A percentile compares a stretch with the other conserved stretches of the same genome.
These are phyloP conservation scores for Xylaria digitata DNA, from an alignment of 2,329 filamentous ascomycete genomes.

Conservation along the genomic window DNA sequence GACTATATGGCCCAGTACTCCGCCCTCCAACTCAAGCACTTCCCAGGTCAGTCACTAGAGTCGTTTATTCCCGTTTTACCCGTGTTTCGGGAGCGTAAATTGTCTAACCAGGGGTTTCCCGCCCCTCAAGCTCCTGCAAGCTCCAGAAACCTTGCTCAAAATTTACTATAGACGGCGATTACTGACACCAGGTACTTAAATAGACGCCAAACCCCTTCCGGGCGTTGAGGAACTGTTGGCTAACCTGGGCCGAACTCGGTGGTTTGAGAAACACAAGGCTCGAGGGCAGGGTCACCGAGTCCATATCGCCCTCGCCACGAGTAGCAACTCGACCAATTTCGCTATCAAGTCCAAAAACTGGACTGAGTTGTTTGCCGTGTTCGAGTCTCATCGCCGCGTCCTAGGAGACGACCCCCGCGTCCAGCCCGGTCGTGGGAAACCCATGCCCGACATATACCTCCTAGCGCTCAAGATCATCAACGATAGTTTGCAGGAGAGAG, in stretches of 20 bases:
- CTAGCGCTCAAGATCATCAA: slow-evolving; percentile 89
- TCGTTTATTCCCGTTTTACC: too few species aligned
- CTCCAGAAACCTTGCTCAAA: too few species aligned
- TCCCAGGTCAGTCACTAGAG: slow-evolving; percentile 60
- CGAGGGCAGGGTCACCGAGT: slow-evolving; percentile 59
- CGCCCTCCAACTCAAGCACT: slow-evolving; percentile 75
- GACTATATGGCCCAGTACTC: slow-evolving; percentile 72
- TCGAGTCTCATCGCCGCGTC: slow-evolving; percentile 77
- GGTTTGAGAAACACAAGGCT: slow-evolving; percentile 57
- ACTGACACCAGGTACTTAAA: too few species aligned
- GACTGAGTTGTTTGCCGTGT: slow-evolving; percentile 69
- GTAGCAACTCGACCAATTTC: slow-evolving; percentile 78
- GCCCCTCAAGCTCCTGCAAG: too few species aligned
- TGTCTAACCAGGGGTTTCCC: too few species aligned
- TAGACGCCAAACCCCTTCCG: slow-evolving; percentile 76
- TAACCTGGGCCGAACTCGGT: slow-evolving; percentile 65
- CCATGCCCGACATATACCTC: slow-evolving; percentile 92
- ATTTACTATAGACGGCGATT: too few species aligned
- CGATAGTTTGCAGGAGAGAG: slow-evolving; percentile 71
- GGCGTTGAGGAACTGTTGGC: slow-evolving; percentile 78
- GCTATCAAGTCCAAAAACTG: slow-evolving; percentile 77
- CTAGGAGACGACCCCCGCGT: slow-evolving; percentile 88
- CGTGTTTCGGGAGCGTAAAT: too few species aligned
- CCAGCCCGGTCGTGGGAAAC: slow-evolving; percentile 84
- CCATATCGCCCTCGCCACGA: slow-evolving; percentile 88